Base-by-base conservation (phyloP, 2,329 filamentous ascomycete species). In the Juglanconis sp. region DNA sequence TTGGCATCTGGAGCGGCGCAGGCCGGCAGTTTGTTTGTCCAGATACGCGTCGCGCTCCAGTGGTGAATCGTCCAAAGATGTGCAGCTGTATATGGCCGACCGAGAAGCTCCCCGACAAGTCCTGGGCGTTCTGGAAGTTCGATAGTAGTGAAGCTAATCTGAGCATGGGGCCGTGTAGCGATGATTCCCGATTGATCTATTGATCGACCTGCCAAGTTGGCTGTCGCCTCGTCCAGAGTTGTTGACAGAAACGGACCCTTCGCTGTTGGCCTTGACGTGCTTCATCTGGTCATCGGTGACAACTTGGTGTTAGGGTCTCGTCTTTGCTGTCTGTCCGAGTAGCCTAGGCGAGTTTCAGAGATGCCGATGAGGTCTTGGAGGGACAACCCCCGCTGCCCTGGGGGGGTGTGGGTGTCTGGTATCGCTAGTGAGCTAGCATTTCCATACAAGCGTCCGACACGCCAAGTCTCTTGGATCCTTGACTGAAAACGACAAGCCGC, bases 291-390 rank as follows among this genome's bases (percentile, higher is more conserved):
- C 24, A 2, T 24, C 15, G 42, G 8, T n/a, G 17, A 46, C 13
- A 46, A 44, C 15, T 42, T 10, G 10, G 11, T 42, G n/a, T 42
- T 42, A 42, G 55, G 9, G 56, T 52, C 44, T 47, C 48, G 56
- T 32, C 52, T 32, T 53, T 36, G 56, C 49, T 47, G 6, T 5
- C 32, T 17, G 46, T 35, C 40, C 40, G 15, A 38, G 44, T 15
- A 5, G 56, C 34, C 51, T 59, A 42, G 57, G 51, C 53, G 36
- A 38, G 57, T 59, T 59, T 59, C 57, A 59, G 55, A 35, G 40
- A 35, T 15, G 36, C 17, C 30, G 49, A 53, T n/a, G 49, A 42
- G 31, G 49, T 48, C 49, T 47, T 47, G 35, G 38, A 47, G 44
- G 44, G 44, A 47, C n/a, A 47, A 5, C 9, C 24, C 24, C 40